A percentile compares a stretch with the other conserved stretches of the same genome.
Evolutionary conservation across 257 asterid genomes (phyloP).

Genomic region (Penstemon newberryi): DNA sequence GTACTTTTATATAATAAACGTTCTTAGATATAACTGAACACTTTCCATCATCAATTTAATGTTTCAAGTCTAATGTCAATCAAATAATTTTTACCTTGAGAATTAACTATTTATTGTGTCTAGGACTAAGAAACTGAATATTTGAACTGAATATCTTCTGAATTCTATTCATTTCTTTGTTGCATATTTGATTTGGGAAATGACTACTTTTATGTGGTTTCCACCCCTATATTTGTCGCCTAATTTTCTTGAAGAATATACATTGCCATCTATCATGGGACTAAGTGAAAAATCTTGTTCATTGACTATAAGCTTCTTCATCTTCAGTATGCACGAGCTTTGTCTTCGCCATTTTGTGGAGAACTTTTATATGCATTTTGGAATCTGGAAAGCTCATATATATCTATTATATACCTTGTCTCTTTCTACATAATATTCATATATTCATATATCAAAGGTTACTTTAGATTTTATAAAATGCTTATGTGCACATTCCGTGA

Average conservation of each 20-base stretch:
- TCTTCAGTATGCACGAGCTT: background rate
- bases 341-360: background rate
- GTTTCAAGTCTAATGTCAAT: too few relatives aligned
- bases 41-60: too few relatives aligned
- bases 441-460: background rate
- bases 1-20: too few relatives aligned
- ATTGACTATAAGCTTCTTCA: background rate
- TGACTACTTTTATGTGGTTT: background rate
- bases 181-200: background rate
- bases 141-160: background rate
- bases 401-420: background rate
- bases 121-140: background rate
- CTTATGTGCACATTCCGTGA: background rate
- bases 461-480: background rate
- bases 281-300: background rate
- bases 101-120: background rate
- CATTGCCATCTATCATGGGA: slow-evolving; percentile 2
- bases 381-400: background rate
- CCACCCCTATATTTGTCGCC: background rate
- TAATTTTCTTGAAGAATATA: background rate
- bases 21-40: too few relatives aligned
- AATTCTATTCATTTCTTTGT: background rate
- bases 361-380: background rate
- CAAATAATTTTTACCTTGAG: background rate
- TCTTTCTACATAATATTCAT: slow-evolving; percentile 6